Base-by-base conservation (phyloP, 768 basidiomycete species). In the Baorangia bicolor region DNA sequence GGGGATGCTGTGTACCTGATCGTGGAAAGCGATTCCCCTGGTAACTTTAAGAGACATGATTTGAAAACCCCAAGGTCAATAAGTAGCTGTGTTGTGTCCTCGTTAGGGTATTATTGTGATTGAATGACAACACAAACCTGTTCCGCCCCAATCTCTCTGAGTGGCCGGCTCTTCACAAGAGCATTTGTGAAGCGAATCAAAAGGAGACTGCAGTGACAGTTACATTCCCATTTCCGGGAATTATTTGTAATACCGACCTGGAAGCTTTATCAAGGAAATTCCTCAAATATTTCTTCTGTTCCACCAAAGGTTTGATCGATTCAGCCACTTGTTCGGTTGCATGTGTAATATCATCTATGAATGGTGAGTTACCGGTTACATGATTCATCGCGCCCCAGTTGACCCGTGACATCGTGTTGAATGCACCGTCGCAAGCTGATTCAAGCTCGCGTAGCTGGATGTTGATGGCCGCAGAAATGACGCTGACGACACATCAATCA, bases 241-340 rank as follows among this genome's bases (percentile, higher is more conserved):
- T 16, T 20, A 34, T 33, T 49, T 35, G 20, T 25, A 23, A 34
- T 34, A 66, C 77, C 56, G 51, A 97, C 95, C 90, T 92, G 53
- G 90, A 88, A 10, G 89, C 88, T 70, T 97, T 98, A 68, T 99
- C 97, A 49, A 94, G 84, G 69, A 95, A 85, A 73, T 95, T 99
- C 51, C 93, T 79, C 40, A 93, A 68, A 71, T 95, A 98, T 68
- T 93, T 97, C 81, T 97, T 97, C 65, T 94, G 91, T 72, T 98
- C 94, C 11, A 98, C 79, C 10, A 89, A 78, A 3, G 88, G 87
- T 57, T 88, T 87, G 49, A 96, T 82, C 13, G 80, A 74, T 45
- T 92, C 92, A 3, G 87, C 78, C 9, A 94, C 84, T 65, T 87
- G 83, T 61, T 92, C 90, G 25, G 89, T 78, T 1, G 84, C 83